Evolutionary conservation across 164 flowering plant species (phyloP).

Genomic region (Amborella trichopoda): DNA sequence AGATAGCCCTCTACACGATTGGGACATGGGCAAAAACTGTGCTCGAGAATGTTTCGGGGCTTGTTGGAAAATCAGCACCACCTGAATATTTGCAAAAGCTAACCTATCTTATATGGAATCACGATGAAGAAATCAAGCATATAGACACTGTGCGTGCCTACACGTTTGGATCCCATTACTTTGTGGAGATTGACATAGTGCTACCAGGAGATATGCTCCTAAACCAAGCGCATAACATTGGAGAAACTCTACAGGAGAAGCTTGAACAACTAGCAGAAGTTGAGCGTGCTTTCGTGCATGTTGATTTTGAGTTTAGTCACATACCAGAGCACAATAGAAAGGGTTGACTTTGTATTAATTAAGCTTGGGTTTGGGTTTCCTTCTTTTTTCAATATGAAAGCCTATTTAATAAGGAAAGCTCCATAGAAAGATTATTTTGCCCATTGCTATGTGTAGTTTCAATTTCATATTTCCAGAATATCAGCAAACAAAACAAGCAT

Average conservation of each 20-base stretch:
- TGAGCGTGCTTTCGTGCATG: constrained; percentile 78
- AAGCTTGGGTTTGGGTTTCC: too few species aligned
- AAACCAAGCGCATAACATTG: constrained; percentile 63
- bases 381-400: too few species aligned
- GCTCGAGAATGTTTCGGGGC: constrained; percentile 52
- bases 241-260: constrained; percentile 77
- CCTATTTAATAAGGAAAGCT: too few species aligned
- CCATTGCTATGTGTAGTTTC: too few species aligned
- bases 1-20: constrained; percentile 84
- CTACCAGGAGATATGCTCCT: constrained; percentile 61
- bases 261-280: constrained; percentile 67
- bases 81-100: constrained; percentile 61
- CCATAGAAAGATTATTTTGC: too few species aligned
- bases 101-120: constrained; percentile 81
- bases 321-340: constrained; percentile 57
- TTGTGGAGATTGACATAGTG: constrained; percentile 85
- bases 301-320: constrained; percentile 72
- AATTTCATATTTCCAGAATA: too few species aligned
- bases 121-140: constrained; percentile 58
- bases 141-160: constrained; percentile 90
- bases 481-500: too few species aligned
- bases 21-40: constrained; percentile 68
- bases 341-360: constrained; percentile 18
- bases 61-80: constrained; percentile 74
- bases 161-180: constrained; percentile 66